phyloP scores from a whole-genome alignment of 768 basidiomycete species.

The Hygrophoropsis aurantiaca region DNA sequence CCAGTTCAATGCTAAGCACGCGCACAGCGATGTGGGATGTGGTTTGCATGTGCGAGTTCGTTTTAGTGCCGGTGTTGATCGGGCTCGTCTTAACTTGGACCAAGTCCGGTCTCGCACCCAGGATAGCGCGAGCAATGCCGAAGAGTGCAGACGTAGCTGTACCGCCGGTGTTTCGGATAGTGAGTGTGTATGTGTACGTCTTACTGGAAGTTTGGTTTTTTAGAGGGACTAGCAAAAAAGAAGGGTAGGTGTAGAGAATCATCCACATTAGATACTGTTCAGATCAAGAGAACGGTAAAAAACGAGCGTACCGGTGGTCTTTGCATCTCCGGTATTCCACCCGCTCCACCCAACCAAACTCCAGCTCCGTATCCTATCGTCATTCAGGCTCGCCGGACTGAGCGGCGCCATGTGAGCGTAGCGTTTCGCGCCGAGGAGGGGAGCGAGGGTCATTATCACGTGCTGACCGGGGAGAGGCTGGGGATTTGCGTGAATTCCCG shows the following conservation, averaged over 20 bases:
- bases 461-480: constrained; percentile 47
- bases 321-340: constrained; percentile 7
- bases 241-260: too few relatives aligned
- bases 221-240: too few relatives aligned
- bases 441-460: constrained; percentile 52
- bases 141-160: constrained; percentile 56
- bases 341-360: constrained; percentile 44
- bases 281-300: too few relatives aligned
- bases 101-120: constrained; percentile 38
- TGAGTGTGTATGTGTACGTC: constrained; percentile 39
- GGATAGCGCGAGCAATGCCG: constrained; percentile 43
- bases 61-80: too few relatives aligned
- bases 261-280: too few relatives aligned
- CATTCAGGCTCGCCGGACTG: constrained; percentile 55
- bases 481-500: constrained; percentile 20
- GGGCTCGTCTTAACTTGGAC: constrained; percentile 41
- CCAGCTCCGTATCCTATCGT: constrained; percentile 68
- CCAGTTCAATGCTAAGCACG: too few relatives aligned
- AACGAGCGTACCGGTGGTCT: too few relatives aligned
- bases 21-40: too few relatives aligned
- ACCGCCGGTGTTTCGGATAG: constrained; percentile 56
- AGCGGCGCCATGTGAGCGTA: constrained; percentile 57
- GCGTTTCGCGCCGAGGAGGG: constrained; percentile 44
- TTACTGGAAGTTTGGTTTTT: constrained; percentile 8
- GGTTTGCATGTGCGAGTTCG: too few relatives aligned